Evolutionary conservation across 805 yeast genomes (phyloP).

Genomic region (Ogataea glucozyma): DNA sequence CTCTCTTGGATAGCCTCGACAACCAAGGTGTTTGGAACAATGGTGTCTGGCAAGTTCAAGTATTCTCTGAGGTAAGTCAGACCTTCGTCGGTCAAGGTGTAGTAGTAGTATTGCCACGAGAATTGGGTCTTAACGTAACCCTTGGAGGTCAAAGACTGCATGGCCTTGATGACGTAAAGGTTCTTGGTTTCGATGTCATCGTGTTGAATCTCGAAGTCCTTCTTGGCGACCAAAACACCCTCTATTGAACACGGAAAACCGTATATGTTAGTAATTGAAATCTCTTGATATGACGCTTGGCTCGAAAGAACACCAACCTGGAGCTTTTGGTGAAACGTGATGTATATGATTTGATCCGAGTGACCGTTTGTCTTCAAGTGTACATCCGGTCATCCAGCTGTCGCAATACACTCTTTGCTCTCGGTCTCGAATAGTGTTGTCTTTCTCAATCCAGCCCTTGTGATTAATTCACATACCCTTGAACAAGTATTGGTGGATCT

Average conservation of each 20-base stretch:
- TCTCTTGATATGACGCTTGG: too few relatives aligned
- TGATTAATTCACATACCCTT: slow-evolving; percentile 67
- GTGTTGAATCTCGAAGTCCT: slow-evolving; percentile 97
- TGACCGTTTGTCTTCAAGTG: background rate
- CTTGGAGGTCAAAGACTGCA: slow-evolving; percentile 97
- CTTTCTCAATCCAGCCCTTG: too few relatives aligned
- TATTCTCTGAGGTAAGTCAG: slow-evolving; percentile 96
- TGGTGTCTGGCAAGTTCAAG: slow-evolving; percentile 98
- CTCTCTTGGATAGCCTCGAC: slow-evolving; percentile 88
- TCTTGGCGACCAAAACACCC: slow-evolving; percentile 99
- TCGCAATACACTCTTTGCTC: too few relatives aligned
- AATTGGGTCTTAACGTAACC: slow-evolving; percentile 99
- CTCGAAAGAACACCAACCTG: too few relatives aligned
- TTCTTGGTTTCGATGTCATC: slow-evolving; percentile 98
- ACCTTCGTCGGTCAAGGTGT: slow-evolving; percentile 99
- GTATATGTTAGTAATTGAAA: slow-evolving; percentile 25
- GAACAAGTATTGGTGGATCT: slow-evolving; percentile 99
- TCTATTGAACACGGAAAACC: slow-evolving; percentile 51
- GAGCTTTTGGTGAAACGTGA: background rate
- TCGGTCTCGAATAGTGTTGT: too few relatives aligned
- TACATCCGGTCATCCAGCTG: too few relatives aligned
- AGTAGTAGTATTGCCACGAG: slow-evolving; percentile 99
- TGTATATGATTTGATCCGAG: background rate
- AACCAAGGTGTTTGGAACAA: slow-evolving; percentile 97
- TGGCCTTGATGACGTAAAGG: slow-evolving; percentile 97